Evolutionary conservation across 257 asterid genomes (phyloP), one percentile per base, ranked within the genome.

Genomic region (Cynanchum wilfordii): DNA sequence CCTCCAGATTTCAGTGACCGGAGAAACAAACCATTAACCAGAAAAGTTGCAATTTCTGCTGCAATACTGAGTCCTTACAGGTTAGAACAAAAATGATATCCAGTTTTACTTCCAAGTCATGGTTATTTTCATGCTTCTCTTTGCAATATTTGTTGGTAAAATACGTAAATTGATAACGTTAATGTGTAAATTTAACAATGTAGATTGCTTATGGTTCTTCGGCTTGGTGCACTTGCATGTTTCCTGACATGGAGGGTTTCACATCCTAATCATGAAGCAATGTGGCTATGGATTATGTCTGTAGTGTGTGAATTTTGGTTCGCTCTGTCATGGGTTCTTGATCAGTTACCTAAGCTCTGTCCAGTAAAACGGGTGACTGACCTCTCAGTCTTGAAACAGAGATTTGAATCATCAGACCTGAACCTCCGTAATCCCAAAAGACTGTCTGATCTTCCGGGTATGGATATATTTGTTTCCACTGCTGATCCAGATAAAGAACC

Each of bases 261-360:
- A 72, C 95, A 93, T 78, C 96, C 97, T 13, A 94, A 91, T 74
- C 97, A 75, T 19, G 96, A 94, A 19, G 96, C 97, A 16, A 76
- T 89, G 83, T 91, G 98, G 96, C 55, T 93, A 29, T 94, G 98
- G 98, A 15, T 89, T 50, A 89, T 94, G 96, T 91, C 97, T 8
- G 93, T 94, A 2, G 71, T 89, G 13, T 91, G 98, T 73, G 98
- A 94, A 73, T 81, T 91, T 27, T 94, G 98, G 98, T 94, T 94
- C 63, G 98, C 97, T 0, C 69, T 89, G 40, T 94, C 97, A 3
- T 94, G 98, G 98, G 59, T 93, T 71, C 97, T 93, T 44, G 98
- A 93, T 77, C 97, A 89, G 78, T 82, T 91, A 0, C 98, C 98
- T 4, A 93, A 93, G 82, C 87, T 91, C 50, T 93, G 97, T 63